These are phyloP conservation scores for Clavispora phyllophila DNA, from an alignment of 805 yeast genomes.

Conservation along the genomic window DNA sequence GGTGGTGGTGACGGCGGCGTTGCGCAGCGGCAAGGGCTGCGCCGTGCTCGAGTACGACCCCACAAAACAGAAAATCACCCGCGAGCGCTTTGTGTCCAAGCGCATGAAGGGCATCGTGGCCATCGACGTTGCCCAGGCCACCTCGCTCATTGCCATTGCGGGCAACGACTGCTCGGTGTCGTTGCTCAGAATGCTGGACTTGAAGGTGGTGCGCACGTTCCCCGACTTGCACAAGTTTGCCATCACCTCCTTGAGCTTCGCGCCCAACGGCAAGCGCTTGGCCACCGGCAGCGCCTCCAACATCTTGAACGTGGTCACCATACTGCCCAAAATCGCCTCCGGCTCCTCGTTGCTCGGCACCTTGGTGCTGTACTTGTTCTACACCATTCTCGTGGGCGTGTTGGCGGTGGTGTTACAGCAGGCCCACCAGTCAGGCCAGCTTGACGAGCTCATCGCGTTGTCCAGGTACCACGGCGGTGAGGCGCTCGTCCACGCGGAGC, in stretches of 20 bases:
- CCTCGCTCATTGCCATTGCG: conserved; percentile 49
- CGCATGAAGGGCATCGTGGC: conserved; percentile 54
- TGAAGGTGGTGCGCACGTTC: conserved; percentile 46
- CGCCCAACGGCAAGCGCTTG: conserved; percentile 60
- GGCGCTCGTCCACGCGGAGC: conserved; percentile 8
- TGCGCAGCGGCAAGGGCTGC: conserved; percentile 32
- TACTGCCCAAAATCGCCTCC: conserved; percentile 48
- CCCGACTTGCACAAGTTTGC: conserved; percentile 72
- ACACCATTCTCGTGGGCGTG: conserved; percentile 27
- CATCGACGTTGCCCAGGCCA: conserved; percentile 38
- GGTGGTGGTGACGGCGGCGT: conserved; percentile 30
- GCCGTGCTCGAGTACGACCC: conserved; percentile 42
- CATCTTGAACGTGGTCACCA: conserved; percentile 54
- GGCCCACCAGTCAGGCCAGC: conserved; percentile 31
- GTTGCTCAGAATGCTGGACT: conserved; percentile 47
- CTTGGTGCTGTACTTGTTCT: conserved; percentile 26
- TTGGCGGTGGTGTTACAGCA: conserved; percentile 32
- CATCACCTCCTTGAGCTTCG: conserved; percentile 65
- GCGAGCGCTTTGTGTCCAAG: conserved; percentile 36
- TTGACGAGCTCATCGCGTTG: conserved; percentile 19
- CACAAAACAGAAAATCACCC: conserved; percentile 36
- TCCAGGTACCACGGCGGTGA: conserved; percentile 17
- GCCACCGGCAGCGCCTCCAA: conserved; percentile 79
- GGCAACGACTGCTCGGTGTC: conserved; percentile 65
- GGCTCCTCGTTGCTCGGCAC: conserved; percentile 36